Conservation (phyloP, 148 eudicot species). For the Fagopyrum tataricum region DNA sequence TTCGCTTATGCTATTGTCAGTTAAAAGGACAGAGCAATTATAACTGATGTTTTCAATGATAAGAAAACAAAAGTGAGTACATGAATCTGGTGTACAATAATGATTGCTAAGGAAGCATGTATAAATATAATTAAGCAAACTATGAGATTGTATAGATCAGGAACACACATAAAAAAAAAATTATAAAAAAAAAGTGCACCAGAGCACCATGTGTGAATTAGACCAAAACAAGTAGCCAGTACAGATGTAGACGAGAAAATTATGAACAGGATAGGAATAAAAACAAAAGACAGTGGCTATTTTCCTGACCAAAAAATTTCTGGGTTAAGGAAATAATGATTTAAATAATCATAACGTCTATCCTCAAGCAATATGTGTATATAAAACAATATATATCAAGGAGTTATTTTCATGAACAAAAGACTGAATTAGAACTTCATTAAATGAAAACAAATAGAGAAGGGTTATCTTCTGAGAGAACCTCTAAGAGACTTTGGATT, state of each 20-base stretch:
- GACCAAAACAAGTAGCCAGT: not conserved
- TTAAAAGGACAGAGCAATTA: not conserved
- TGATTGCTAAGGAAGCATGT: not conserved
- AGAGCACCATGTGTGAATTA: not conserved
- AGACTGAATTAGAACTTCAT: not conserved
- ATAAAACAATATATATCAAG: not conserved
- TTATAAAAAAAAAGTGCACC: not conserved
- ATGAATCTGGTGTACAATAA: not conserved
- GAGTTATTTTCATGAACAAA: not conserved
- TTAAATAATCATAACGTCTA: not conserved
- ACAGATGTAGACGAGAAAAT: not conserved
- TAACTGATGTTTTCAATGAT: not conserved
- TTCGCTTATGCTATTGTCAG: slow-evolving; percentile 6
- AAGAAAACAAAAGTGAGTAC: not conserved
- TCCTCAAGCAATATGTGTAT: not conserved
- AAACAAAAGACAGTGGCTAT: not conserved
- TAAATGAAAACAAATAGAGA: too few species aligned
- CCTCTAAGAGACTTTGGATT: too few species aligned
- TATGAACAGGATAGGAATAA: not conserved
- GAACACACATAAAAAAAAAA: not conserved
- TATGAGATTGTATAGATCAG: not conserved
- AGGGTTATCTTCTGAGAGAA: too few species aligned
- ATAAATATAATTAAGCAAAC: not conserved
- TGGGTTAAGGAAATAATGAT: not conserved
- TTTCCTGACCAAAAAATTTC: not conserved